These are phyloP conservation scores for Xylaria sp. DNA, from an alignment of 2,329 filamentous ascomycete species.

Conservation along the genomic window DNA sequence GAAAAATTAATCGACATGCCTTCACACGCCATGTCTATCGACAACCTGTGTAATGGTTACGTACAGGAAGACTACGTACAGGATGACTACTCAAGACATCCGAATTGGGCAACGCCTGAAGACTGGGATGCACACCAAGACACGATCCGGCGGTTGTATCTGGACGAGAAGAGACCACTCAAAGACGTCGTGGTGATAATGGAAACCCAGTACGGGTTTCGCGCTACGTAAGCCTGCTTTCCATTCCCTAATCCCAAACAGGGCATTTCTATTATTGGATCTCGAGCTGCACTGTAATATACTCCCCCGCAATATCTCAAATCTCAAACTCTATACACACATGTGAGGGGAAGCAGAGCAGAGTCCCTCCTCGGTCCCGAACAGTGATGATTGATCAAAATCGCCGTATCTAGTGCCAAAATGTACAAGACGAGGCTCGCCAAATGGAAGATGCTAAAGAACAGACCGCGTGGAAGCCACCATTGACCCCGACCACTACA, in stretches of 20 bases:
- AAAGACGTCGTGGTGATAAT: slow-evolving; percentile 36
- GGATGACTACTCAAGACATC: slow-evolving; percentile 27
- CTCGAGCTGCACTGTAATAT: slow-evolving; percentile 8
- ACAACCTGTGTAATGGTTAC: slow-evolving; percentile 32
- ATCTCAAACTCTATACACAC: slow-evolving; percentile 17
- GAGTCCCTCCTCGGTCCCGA: not conserved
- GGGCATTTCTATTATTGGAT: slow-evolving; percentile 16
- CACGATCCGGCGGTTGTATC: slow-evolving; percentile 33
- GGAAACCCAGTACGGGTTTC: slow-evolving; percentile 33
- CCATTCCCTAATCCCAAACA: not conserved
- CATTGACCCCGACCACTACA: slow-evolving; percentile 18
- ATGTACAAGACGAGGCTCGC: slow-evolving; percentile 35
- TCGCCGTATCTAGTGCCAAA: slow-evolving; percentile 27
- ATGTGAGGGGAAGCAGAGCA: not conserved
- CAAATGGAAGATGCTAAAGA: slow-evolving; percentile 37
- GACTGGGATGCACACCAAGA: slow-evolving; percentile 34
- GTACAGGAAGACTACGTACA: slow-evolving; percentile 25
- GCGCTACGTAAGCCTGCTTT: slow-evolving; percentile 31
- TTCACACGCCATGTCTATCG: slow-evolving; percentile 34
- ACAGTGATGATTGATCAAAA: not conserved
- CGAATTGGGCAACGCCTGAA: slow-evolving; percentile 33
- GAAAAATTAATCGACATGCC: slow-evolving; percentile 26
- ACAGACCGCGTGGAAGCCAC: slow-evolving; percentile 31
- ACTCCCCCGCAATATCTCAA: slow-evolving; percentile 12
- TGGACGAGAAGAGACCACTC: slow-evolving; percentile 36